These are phyloP conservation scores for Candida freyschussii DNA, from an alignment of 1,139 yeast species.

Conservation along the genomic window DNA sequence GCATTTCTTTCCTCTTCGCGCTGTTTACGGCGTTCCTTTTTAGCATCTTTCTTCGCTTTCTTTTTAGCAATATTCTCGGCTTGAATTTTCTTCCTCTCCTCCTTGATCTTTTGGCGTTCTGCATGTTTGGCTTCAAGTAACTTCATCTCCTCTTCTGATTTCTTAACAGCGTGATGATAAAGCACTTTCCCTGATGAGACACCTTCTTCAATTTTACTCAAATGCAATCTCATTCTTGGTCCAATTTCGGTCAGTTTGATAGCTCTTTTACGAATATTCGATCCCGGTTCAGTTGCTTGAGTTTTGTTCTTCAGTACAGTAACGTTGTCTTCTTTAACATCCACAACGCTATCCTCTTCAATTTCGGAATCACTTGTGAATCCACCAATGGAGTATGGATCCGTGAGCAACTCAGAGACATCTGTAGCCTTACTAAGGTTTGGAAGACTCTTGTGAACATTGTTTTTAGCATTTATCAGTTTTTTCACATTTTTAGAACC, in stretches of 20 bases:
- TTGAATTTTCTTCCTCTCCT: conserved; percentile 71
- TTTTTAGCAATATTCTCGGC: conserved; percentile 74
- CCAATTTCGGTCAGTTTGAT: conserved; percentile 92
- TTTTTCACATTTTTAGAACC: conserved; percentile 77
- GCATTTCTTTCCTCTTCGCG: conserved; percentile 40
- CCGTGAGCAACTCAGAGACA: conserved; percentile 78
- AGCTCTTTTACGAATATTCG: conserved; percentile 65
- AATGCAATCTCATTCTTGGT: conserved; percentile 74
- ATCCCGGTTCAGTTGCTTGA: conserved; percentile 15
- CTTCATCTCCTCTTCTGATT: conserved; percentile 55
- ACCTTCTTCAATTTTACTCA: conserved; percentile 90
- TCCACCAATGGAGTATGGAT: conserved; percentile 75
- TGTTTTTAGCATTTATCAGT: conserved; percentile 60
- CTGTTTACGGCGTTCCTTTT: conserved; percentile 67
- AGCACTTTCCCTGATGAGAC: conserved; percentile 81
- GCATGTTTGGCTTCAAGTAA: conserved; percentile 66
- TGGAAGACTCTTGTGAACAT: conserved; percentile 65
- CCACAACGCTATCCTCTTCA: conserved; percentile 87
- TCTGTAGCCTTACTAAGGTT: conserved; percentile 64
- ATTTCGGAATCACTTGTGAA: conserved; percentile 90
- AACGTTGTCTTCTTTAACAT: conserved; percentile 43
- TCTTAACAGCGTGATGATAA: conserved; percentile 67
- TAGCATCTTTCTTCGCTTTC: conserved; percentile 66
- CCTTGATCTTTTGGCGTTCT: conserved; percentile 56
- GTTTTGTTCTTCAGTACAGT: conserved; percentile 18